A percentile compares a stretch with the other conserved stretches of the same genome.
Conservation (phyloP, 495 filamentous ascomycete genomes). For the Annulohypoxylon stygium region DNA sequence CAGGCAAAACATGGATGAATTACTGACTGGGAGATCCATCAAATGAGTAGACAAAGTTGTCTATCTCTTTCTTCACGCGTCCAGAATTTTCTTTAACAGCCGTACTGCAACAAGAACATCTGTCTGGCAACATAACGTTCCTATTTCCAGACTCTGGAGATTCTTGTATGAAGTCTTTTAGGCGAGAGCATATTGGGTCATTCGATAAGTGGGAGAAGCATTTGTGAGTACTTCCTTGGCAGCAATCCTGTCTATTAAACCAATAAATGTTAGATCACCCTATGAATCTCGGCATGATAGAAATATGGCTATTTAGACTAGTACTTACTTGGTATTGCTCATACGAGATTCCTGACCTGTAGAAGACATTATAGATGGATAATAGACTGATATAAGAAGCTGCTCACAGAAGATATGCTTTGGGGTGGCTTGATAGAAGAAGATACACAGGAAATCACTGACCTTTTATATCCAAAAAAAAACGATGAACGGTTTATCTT, state of each 20-base stretch:
- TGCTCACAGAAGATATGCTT: background rate
- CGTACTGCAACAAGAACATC: background rate
- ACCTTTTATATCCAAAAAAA: background rate
- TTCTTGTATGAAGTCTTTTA: constrained; percentile 32
- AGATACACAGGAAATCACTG: background rate
- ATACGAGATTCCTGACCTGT: background rate
- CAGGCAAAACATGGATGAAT: background rate
- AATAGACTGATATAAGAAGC: background rate
- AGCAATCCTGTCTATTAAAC: background rate
- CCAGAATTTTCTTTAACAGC: background rate
- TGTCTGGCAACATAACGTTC: constrained; percentile 32
- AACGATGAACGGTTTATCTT: background rate
- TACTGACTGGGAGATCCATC: background rate
- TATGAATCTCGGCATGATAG: background rate
- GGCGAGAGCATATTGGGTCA: constrained; percentile 12
- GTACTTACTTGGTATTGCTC: background rate
- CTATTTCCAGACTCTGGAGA: constrained; percentile 23
- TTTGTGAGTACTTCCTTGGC: background rate
- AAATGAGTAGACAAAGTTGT: background rate
- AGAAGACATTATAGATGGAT: constrained; percentile 12
- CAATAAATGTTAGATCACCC: background rate
- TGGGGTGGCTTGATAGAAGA: background rate
- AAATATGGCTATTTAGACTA: background rate
- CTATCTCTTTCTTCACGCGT: constrained; percentile 12
- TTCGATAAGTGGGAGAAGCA: background rate